These are phyloP conservation scores for Chlorella sp. DNA, from an alignment of 139 green algal species.

Conservation along the genomic window DNA sequence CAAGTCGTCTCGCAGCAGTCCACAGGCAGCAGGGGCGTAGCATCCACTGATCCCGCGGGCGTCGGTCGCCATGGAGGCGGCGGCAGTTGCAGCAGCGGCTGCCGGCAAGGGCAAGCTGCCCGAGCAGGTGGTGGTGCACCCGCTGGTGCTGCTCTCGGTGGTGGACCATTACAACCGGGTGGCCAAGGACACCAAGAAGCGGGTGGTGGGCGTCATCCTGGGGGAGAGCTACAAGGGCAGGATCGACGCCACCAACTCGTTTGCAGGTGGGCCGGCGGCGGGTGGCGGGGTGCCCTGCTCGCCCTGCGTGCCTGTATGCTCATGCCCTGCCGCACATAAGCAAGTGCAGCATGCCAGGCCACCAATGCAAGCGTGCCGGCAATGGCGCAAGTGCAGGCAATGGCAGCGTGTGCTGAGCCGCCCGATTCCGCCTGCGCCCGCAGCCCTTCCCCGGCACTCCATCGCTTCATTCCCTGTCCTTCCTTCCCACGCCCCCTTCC, in stretches of 20 bases:
- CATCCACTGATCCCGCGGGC: too few species aligned
- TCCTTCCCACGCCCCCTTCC: too few species aligned
- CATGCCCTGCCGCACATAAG: not conserved
- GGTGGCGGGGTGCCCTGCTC: not conserved
- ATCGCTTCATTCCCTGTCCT: not conserved
- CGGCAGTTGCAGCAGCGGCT: not conserved
- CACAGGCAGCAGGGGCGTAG: too few species aligned
- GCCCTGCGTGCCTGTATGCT: not conserved
- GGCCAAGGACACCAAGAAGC: slow-evolving; percentile 95
- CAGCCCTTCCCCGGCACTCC: not conserved
- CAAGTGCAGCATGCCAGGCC: not conserved
- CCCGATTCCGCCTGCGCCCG: not conserved
- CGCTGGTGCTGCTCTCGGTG: slow-evolving; percentile 96
- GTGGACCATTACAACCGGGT: slow-evolving; percentile 99
- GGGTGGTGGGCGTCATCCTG: slow-evolving; percentile 94
- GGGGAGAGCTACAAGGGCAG: slow-evolving; percentile 87
- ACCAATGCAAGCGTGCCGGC: not conserved
- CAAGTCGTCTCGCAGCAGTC: too few species aligned
- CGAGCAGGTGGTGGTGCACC: slow-evolving; percentile 87
- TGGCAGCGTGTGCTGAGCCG: not conserved
- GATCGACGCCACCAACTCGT: slow-evolving; percentile 97
- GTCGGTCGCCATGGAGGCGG: slow-evolving; percentile 12
- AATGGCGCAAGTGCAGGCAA: not conserved
- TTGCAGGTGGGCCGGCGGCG: slow-evolving; percentile 75
- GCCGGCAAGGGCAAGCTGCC: not conserved